A percentile compares a stretch with the other conserved stretches of the same genome.
Evolutionary conservation across 1,284 basidiomycete genomes (phyloP).

Genomic region (Gymnopus androsaceus): DNA sequence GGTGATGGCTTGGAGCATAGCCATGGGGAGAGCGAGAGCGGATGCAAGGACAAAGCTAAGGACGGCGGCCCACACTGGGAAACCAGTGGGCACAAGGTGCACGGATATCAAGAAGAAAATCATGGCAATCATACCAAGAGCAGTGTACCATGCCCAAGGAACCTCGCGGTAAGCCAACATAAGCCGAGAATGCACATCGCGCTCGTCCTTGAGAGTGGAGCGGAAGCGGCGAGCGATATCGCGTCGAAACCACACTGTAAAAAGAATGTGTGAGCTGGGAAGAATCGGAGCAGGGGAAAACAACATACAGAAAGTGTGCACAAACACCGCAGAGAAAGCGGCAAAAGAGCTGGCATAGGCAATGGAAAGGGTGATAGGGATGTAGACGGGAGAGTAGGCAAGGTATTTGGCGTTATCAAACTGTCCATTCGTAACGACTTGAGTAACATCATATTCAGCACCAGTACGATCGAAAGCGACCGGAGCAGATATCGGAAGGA

Average conservation of each 20-base stretch:
- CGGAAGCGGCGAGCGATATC: conserved; percentile 75
- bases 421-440: conserved; percentile 59
- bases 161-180: conserved; percentile 84
- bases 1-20: conserved; percentile 83
- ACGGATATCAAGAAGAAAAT: conserved; percentile 65
- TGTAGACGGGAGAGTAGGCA: conserved; percentile 75
- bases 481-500: conserved; percentile 69
- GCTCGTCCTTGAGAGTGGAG: conserved; percentile 64
- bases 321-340: conserved; percentile 68
- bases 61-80: conserved; percentile 78
- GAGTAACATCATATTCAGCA: conserved; percentile 60
- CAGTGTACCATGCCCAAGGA: conserved; percentile 75
- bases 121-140: conserved; percentile 61
- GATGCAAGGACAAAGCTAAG: conserved; percentile 57
- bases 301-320: conserved; percentile 73
- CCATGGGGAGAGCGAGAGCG: conserved; percentile 67
- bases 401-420: conserved; percentile 68
- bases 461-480: conserved; percentile 73
- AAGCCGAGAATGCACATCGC: conserved; percentile 82
- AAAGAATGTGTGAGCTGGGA: neutral
- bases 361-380: conserved; percentile 65
- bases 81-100: conserved; percentile 66
- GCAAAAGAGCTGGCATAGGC: conserved; percentile 79
- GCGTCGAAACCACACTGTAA: conserved; percentile 78
- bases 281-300: neutral